phyloP scores from a whole-genome alignment of 208 protist genomes.

The Leishmania amazonensis region DNA sequence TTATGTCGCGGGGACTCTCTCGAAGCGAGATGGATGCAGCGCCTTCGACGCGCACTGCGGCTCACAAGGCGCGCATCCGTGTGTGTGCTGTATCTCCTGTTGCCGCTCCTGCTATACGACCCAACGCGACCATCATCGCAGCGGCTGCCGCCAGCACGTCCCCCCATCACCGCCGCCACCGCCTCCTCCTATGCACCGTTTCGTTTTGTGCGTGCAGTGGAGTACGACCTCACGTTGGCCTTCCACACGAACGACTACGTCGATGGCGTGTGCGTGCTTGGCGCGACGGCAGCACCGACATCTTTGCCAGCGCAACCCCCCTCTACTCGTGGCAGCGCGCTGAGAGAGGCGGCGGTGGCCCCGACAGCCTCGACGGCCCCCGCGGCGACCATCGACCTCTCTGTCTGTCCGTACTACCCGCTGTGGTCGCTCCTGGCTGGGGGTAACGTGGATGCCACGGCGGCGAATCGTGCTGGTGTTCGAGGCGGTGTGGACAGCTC shows the following conservation, averaged over 20 bases:
- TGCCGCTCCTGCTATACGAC: background rate
- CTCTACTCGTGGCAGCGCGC: background rate
- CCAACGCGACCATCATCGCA: background rate
- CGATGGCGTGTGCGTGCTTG: background rate
- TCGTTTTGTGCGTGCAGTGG: background rate
- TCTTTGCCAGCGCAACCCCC: background rate
- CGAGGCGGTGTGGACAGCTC: background rate
- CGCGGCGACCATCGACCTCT: background rate
- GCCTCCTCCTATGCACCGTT: background rate
- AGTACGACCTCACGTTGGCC: background rate
- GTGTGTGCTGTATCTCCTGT: background rate
- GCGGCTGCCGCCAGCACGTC: background rate
- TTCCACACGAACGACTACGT: background rate
- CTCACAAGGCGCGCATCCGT: background rate
- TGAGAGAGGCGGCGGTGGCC: background rate
- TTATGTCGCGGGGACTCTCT: background rate
- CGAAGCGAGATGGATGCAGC: background rate
- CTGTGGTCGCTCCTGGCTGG: constrained; percentile 1
- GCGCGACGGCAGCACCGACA: background rate
- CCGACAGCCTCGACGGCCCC: background rate
- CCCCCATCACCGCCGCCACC: too few relatives aligned
- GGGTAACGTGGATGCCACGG: background rate
- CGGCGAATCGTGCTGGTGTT: background rate
- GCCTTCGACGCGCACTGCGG: background rate
- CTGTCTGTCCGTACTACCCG: constrained; percentile 3